Base-by-base conservation (phyloP, 1,284 basidiomycete genomes). In the Cystobasidiaceae sp. region DNA sequence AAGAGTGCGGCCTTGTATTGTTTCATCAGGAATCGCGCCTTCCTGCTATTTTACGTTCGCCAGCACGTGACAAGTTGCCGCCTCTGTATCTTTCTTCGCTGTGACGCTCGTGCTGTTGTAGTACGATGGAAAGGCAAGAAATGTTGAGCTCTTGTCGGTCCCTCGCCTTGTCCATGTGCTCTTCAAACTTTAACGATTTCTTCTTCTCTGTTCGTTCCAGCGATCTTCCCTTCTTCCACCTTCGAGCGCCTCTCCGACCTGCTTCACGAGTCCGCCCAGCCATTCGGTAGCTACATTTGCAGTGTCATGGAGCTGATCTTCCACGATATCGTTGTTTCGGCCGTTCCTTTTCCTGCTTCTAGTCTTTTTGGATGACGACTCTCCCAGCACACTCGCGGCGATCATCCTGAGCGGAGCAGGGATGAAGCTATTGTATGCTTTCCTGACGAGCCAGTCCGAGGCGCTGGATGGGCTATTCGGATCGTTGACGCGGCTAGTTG, bases 241-340 rank as follows among this genome's bases (percentile, higher is more conserved):
- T 39, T 44, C 33, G 7, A 56, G 23, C 13, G 41, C 54, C 45
- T 56, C 54, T 19, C 30, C 32, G n/a, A 44, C 54, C 13, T 56
- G 41, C 2, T 25, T 33, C 11, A 56, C 41, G 3, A 56, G 17
- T 8, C 54, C 41, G 32, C 54, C 54, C 21, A 56, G 30, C 54
- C 54, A 56, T 56, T 56, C 54, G 7, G 54, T 56, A 28, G 54
- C 54, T 27, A 56, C 54, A 56, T 56, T 56, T 11, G 54, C 54
- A 4, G 54, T 56, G 32, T 56, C 34, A 19, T 28, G 21, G 19
- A 56, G 27, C 4, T 56, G 21, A 4, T 56, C 54, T 23, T 56
- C 21, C 3, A 33, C 27, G 19, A 43, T 41, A 19, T 37, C 39
- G 17, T 56, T 23, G n/a, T 56, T 17, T n/a, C 13, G 41, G 2